Conservation (phyloP, 2,329 filamentous ascomycete species). For the Tolypocladium endophyticum region DNA sequence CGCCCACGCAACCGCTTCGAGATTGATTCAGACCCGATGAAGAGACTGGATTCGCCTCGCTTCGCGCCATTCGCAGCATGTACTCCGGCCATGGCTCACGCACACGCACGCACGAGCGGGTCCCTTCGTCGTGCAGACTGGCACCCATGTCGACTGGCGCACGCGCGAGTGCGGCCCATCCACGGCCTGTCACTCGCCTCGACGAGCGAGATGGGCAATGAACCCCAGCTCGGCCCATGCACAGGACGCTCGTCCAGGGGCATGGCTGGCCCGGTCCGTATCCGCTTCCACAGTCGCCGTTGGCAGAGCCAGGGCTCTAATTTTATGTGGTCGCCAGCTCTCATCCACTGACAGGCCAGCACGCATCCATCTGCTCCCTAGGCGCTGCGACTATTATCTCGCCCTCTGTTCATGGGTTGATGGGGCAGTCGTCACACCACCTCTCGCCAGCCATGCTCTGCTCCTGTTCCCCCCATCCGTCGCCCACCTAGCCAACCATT, state of each 20-base stretch:
- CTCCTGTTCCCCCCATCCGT: background rate
- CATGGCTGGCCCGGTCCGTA: conserved; percentile 4
- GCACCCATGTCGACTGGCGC: background rate
- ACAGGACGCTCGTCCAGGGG: background rate
- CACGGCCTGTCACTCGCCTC: background rate
- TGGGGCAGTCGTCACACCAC: conserved; percentile 23
- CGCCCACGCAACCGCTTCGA: background rate
- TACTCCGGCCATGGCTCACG: background rate
- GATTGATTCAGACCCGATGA: background rate
- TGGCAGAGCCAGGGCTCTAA: conserved; percentile 22
- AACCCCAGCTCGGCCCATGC: conserved; percentile 1
- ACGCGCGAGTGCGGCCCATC: conserved; percentile 3
- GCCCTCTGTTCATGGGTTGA: conserved; percentile 4
- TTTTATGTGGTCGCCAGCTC: conserved; percentile 29
- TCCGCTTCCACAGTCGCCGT: conserved; percentile 12
- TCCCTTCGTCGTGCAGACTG: background rate
- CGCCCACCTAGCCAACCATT: background rate
- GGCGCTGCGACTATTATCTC: conserved; percentile 31
- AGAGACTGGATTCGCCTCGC: background rate
- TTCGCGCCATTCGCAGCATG: background rate
- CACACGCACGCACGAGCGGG: background rate
- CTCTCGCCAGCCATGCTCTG: background rate
- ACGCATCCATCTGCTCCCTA: conserved; percentile 20
- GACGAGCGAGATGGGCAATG: background rate
- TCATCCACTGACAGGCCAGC: conserved; percentile 32